Evolutionary conservation across 495 filamentous ascomycete species (phyloP), one percentile per base, ranked within the genome.

Genomic region (Astrocystis sublimbata): DNA sequence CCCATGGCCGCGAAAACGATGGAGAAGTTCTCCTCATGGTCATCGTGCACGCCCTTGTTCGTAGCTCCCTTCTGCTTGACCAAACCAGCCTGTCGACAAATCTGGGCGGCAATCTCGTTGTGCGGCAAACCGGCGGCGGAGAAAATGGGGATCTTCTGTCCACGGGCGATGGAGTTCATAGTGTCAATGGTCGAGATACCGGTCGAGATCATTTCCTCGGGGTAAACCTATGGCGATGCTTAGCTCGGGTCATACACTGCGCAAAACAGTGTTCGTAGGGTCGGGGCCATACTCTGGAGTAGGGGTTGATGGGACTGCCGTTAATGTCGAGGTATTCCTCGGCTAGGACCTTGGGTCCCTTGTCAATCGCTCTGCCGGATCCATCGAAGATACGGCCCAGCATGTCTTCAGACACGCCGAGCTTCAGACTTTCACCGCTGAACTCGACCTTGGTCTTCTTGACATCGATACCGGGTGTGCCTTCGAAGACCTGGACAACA

Each of bases 61-160:
- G 84, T 85, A 23, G 83, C 75, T 61, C 85, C 85, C 55, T 92
- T 88, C 67, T 87, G 85, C 65, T 90, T 87, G 65, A 97, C 96
- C 74, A 99, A 77, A 76, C 93, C 84, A 64, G 96, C 96, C 77
- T 99, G 96, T 66, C 96, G 87, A 82, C 91, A 96, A 75, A 99
- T 98, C 76, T 96, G 91, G 46, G 96, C 96, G 55, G 96, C 96
- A 68, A 99, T 97, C 79, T 99, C 96, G 78, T 98, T 97, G 78
- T 99, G 96, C 6, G 96, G 96, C 56, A 99, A 83, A 92, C 96
- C 96, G 55, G 96, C 88, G 47, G 96, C 92, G 6, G 96, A 98
- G 87, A 99, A 99, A 72, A 99, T 99, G 58, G 96, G 96, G 65
- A 99, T 99, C 83, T 99, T 99, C 78, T 99, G 96, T 61, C 96